These are phyloP conservation scores for Colletotrichum chrysophilum DNA, from an alignment of 2,329 filamentous ascomycete genomes.

Conservation along the genomic window DNA sequence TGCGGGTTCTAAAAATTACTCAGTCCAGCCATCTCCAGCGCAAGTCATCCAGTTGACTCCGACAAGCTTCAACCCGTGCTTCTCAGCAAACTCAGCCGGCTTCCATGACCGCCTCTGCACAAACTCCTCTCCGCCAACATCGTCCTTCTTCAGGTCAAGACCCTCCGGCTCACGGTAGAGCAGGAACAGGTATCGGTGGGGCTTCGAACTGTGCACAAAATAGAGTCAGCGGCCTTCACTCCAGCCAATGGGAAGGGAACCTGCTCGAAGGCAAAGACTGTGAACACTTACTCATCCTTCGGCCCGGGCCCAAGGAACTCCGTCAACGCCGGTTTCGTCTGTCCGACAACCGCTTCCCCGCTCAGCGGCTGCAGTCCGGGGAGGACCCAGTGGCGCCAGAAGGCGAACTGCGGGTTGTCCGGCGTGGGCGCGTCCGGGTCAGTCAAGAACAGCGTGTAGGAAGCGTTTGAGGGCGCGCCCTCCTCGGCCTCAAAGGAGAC, in stretches of 20 bases:
- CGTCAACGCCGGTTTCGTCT: conserved; percentile 40
- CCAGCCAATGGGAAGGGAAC: background rate
- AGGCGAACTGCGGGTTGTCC: conserved; percentile 58
- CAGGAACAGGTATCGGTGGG: conserved; percentile 52
- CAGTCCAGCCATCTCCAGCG: conserved; percentile 48
- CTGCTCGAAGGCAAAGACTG: background rate
- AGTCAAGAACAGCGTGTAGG: conserved; percentile 54
- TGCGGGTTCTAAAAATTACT: background rate
- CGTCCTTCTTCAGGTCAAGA: conserved; percentile 39
- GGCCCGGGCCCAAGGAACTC: conserved; percentile 49
- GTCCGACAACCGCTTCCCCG: conserved; percentile 26
- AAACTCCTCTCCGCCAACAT: conserved; percentile 53
- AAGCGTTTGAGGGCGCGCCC: conserved; percentile 29
- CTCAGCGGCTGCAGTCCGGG: conserved; percentile 39
- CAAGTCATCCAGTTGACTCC: conserved; percentile 52
- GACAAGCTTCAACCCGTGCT: conserved; percentile 42
- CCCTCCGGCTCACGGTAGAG: conserved; percentile 45
- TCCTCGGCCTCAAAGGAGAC: conserved; percentile 40
- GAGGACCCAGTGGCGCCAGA: conserved; percentile 61
- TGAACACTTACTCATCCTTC: conserved; percentile 47
- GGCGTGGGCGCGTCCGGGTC: conserved; percentile 62
- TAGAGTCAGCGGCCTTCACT: background rate
- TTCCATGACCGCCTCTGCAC: conserved; percentile 48
- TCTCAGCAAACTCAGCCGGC: conserved; percentile 40
- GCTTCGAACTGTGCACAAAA: conserved; percentile 41